A percentile compares a stretch with the other conserved stretches of the same genome.
Conservation (phyloP, 1,284 basidiomycete species). For the Boletus calvinii region DNA sequence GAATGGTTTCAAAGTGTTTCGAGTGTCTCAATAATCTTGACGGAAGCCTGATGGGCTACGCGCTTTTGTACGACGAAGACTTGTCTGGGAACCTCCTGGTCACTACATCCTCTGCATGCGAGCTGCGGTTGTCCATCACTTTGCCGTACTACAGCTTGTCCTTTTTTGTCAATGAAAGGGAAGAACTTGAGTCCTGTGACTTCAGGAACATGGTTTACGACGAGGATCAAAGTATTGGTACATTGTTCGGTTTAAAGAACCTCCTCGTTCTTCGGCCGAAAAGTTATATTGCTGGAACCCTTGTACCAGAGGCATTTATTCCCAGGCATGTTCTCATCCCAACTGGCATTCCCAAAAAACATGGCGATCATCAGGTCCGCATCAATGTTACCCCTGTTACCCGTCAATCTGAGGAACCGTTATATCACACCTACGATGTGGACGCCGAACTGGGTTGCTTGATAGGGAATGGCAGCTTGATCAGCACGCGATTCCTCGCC, state of each 20-base stretch:
- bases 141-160: constrained; percentile 26
- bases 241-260: not conserved
- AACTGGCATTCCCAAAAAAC: not conserved
- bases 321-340: not conserved
- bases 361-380: too few relatives aligned
- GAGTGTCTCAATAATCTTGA: not conserved
- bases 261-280: not conserved
- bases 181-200: not conserved
- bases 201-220: not conserved
- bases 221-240: not conserved
- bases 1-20: not conserved
- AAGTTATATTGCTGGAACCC: not conserved
- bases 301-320: not conserved
- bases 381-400: not conserved
- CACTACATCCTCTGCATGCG: not conserved
- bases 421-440: not conserved
- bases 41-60: too few relatives aligned
- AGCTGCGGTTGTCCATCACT: constrained; percentile 34
- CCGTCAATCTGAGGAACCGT: too few relatives aligned
- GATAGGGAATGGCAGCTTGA: not conserved
- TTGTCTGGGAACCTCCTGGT: not conserved
- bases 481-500: not conserved
- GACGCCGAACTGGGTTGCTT: not conserved
- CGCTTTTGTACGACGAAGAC: too few relatives aligned
- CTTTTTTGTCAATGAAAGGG: not conserved